Percentiles rank a stretch among this genome's conserved stretches.
Conservation (phyloP, 2,329 filamentous ascomycete species). For the Dendrostoma leiphaemia region DNA sequence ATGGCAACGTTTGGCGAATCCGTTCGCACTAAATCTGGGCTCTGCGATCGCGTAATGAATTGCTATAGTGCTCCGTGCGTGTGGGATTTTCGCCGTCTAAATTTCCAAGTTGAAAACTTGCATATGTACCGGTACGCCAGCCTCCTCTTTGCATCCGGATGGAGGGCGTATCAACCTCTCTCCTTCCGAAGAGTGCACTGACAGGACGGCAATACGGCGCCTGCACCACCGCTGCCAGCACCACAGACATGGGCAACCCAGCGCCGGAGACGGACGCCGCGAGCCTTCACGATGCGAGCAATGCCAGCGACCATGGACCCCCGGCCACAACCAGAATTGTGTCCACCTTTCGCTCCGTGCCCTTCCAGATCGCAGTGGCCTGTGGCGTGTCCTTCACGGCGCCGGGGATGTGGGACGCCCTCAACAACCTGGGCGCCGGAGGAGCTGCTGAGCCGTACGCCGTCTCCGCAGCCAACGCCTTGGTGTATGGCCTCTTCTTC, state of each 20-base stretch:
- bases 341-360: constrained; percentile 14
- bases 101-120: neutral
- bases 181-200: neutral
- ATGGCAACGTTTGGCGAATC: neutral
- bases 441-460: constrained; percentile 50
- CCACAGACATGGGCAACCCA: neutral
- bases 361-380: constrained; percentile 15
- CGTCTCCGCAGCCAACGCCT: constrained; percentile 50
- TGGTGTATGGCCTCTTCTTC: constrained; percentile 46
- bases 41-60: neutral
- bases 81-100: neutral
- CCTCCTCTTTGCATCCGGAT: neutral
- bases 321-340: neutral
- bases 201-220: neutral
- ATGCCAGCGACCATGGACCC: constrained; percentile 9
- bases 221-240: neutral
- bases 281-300: neutral
- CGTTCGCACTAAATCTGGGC: neutral
- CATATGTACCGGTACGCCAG: no score
- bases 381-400: constrained; percentile 49
- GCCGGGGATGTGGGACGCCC: constrained; percentile 54
- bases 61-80: neutral
- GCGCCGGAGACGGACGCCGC: neutral
- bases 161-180: neutral
- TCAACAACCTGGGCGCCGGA: constrained; percentile 52